Base-by-base conservation (phyloP, 768 basidiomycete genomes). In the Agaricus blazei region DNA sequence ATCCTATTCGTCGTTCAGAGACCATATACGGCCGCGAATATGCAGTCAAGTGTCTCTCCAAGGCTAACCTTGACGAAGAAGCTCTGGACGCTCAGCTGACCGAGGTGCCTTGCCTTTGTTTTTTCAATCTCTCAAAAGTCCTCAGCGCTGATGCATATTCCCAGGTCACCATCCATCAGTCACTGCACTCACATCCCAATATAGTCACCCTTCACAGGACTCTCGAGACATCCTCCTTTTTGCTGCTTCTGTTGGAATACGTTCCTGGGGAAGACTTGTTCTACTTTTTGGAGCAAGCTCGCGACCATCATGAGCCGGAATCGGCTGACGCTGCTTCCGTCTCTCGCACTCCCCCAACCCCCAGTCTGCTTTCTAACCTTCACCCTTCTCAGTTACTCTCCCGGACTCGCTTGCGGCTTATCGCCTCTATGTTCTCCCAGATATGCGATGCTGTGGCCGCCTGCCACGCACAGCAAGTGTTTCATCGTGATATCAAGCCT, bases 361-460 rank as follows among this genome's bases (percentile, higher is more conserved):
- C 96, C 24, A 88, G 88, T 44, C 81, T 99, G 48, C 86, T 99
- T 48, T 89, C 93, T 34, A 88, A 85, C 59, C 81, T 85, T 63
- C 85, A 82, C 66, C 90, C 84, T 44, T 78, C 82, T 29, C 87
- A 93, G 60, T 76, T 97, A 31, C 86, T 99, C 52, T 91, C 90
- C 27, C 83, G 84, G 54, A 88, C 87, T 40, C 88, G 96, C 56
- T 82, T 99, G 28, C 88, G 90, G 14, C 83, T 99, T 61, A 93
- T 99, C 65, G 85, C 94, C 3, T 88, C 90, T 67, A 99, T 99
- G 96, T 98, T 99, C 71, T 77, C 84, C 19, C 97, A 98, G 73
- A 99, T 99, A 96, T 98, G 96, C 67, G 92, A 95, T 60, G 95
- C 96, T 43, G 95, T 99, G 11, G 91, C 92, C 3, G 84, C 88